A percentile compares a stretch with the other conserved stretches of the same genome.
phyloP scores from a whole-genome alignment of 257 asterid genomes.

The Scutellaria galericulata region DNA sequence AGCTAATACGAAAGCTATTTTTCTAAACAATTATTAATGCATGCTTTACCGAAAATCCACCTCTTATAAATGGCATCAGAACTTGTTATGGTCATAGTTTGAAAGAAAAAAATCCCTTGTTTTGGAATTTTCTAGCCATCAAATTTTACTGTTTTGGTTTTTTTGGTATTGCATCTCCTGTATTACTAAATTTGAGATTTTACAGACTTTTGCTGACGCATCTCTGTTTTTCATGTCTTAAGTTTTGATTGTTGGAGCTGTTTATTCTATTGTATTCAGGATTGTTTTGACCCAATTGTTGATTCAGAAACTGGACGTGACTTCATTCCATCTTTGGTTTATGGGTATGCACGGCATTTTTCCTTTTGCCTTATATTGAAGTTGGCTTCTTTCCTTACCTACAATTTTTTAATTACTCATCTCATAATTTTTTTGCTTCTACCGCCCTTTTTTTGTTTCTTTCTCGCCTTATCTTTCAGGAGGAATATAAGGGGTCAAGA shows the following conservation, averaged over 20 bases:
- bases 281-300: slow-evolving; percentile 87
- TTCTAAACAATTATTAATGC: slow-evolving; percentile 20
- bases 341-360: slow-evolving; percentile 64
- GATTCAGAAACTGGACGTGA: slow-evolving; percentile 96
- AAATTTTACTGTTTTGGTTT: slow-evolving; percentile 7
- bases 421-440: slow-evolving; percentile 19
- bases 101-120: neutral
- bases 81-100: slow-evolving; percentile 21
- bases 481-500: slow-evolving; percentile 97
- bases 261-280: slow-evolving; percentile 59
- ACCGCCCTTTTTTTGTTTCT: slow-evolving; percentile 11
- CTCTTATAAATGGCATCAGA: slow-evolving; percentile 6
- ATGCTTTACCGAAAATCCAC: slow-evolving; percentile 12
- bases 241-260: slow-evolving; percentile 27
- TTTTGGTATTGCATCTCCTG: neutral
- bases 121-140: neutral
- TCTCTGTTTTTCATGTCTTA: slow-evolving; percentile 10
- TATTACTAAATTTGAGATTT: neutral
- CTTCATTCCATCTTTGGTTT: slow-evolving; percentile 96
- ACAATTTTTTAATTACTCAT: slow-evolving; percentile 6
- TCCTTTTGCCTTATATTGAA: slow-evolving; percentile 13
- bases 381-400: slow-evolving; percentile 23
- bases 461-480: slow-evolving; percentile 50
- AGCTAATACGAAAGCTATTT: neutral
- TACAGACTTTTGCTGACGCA: neutral